Percentiles rank a stretch among this genome's conserved stretches.
These are phyloP conservation scores for Myochromella boudieri DNA, from an alignment of 768 basidiomycete genomes.

Conservation along the genomic window DNA sequence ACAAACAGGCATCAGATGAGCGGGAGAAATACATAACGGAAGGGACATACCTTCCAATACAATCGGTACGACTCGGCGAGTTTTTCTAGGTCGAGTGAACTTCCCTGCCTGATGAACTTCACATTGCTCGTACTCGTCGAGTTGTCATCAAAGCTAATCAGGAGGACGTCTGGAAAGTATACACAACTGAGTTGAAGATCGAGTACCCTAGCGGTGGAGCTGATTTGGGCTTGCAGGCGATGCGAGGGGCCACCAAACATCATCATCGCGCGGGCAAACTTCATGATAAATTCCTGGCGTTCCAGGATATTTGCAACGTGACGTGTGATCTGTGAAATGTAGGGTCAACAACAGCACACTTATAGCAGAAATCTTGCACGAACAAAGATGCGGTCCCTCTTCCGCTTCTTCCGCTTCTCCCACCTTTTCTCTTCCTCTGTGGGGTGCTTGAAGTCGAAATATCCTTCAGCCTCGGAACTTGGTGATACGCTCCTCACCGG, in stretches of 20 bases:
- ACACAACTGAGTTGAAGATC: slow-evolving; percentile 72
- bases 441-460: slow-evolving; percentile 14
- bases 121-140: slow-evolving; percentile 79
- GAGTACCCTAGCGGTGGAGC: slow-evolving; percentile 74
- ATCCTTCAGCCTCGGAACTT: slow-evolving; percentile 22
- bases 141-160: slow-evolving; percentile 81
- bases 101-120: slow-evolving; percentile 74
- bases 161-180: slow-evolving; percentile 73
- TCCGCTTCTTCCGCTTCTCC: slow-evolving; percentile 53
- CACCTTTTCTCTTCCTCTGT: slow-evolving; percentile 32
- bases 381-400: slow-evolving; percentile 77
- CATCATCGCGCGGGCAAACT: slow-evolving; percentile 85
- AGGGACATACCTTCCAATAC: slow-evolving; percentile 64
- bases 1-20: neutral
- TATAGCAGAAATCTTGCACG: too few relatives aligned
- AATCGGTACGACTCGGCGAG: slow-evolving; percentile 66
- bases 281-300: slow-evolving; percentile 83
- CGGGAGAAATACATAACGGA: neutral
- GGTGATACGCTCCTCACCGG: slow-evolving; percentile 28
- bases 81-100: slow-evolving; percentile 75
- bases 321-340: slow-evolving; percentile 77
- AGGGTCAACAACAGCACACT: too few relatives aligned
- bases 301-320: slow-evolving; percentile 82
- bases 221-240: slow-evolving; percentile 79
- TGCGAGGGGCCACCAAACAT: slow-evolving; percentile 86